Conservation (phyloP, 2,329 filamentous ascomycete genomes). For the Hawksworthiomyces lignivorus region DNA sequence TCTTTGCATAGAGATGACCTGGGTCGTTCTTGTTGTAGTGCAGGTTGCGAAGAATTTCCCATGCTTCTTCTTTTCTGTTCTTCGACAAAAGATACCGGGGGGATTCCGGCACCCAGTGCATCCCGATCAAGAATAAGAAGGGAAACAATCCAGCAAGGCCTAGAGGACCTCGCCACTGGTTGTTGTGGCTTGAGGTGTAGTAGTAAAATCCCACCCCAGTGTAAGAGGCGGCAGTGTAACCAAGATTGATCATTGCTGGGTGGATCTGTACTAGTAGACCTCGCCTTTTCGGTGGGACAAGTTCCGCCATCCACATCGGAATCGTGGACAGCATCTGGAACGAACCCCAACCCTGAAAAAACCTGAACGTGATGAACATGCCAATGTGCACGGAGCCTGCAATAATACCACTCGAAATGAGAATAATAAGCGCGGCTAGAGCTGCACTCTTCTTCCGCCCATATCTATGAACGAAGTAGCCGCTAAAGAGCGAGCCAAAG, state of each 20-base stretch:
- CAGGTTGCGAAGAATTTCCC: constrained; percentile 16
- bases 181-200: constrained; percentile 11
- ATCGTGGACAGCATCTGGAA: constrained; percentile 10
- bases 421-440: constrained; percentile 26
- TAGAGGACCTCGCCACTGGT: constrained; percentile 27
- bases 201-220: constrained; percentile 8
- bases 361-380: constrained; percentile 21
- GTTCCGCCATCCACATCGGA: constrained; percentile 22
- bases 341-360: constrained; percentile 20
- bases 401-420: constrained; percentile 13
- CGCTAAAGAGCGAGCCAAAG: constrained; percentile 1
- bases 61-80: constrained; percentile 17
- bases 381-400: constrained; percentile 22
- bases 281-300: constrained; percentile 24
- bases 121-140: background rate
- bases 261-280: constrained; percentile 10
- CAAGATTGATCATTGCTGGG: constrained; percentile 27
- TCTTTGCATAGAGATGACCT: background rate
- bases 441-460: constrained; percentile 29
- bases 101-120: constrained; percentile 25
- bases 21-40: constrained; percentile 40
- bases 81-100: constrained; percentile 20
- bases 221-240: constrained; percentile 23
- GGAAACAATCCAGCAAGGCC: constrained; percentile 24
- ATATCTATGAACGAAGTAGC: constrained; percentile 10